Evolutionary conservation across 2,329 filamentous ascomycete species (phyloP).

Genomic region (Pseudogymnoascus sp.): DNA sequence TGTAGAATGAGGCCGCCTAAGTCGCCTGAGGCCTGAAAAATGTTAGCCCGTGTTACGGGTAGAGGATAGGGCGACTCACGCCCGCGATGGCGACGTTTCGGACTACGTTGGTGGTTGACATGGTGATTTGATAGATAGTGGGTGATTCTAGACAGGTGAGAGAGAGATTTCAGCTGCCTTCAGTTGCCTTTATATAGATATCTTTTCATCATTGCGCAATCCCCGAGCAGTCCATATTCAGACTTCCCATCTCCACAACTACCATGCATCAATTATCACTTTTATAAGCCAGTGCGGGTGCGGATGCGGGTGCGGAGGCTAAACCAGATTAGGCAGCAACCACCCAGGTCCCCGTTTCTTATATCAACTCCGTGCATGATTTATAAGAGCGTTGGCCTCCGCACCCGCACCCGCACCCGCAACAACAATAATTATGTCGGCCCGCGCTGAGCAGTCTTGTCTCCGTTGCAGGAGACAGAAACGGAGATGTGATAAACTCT

Average conservation of each 20-base stretch:
- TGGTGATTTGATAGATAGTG: not conserved
- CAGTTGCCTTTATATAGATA: not conserved
- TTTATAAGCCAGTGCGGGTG: not conserved
- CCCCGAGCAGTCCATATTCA: not conserved
- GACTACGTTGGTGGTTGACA: not conserved
- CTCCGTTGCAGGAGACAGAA: not conserved
- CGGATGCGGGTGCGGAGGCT: not conserved
- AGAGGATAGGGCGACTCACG: not conserved
- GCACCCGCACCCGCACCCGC: not conserved
- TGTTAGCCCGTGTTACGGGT: not conserved
- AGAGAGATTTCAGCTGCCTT: not conserved
- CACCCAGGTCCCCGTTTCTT: not conserved
- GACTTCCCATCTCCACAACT: not conserved
- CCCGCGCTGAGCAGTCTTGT: not conserved
- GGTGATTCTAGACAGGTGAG: not conserved
- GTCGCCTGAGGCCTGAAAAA: slow-evolving; percentile 16
- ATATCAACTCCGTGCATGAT: not conserved
- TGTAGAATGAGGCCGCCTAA: slow-evolving; percentile 21
- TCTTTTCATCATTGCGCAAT: not conserved
- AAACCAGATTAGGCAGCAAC: not conserved
- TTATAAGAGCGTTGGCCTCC: not conserved
- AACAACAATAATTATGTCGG: not conserved
- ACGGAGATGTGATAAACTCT: not conserved
- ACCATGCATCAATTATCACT: not conserved
- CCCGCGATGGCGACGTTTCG: not conserved